Evolutionary conservation across 805 yeast species (phyloP), one percentile per base, ranked within the genome.

Genomic region (Babjeviella inositovora): DNA sequence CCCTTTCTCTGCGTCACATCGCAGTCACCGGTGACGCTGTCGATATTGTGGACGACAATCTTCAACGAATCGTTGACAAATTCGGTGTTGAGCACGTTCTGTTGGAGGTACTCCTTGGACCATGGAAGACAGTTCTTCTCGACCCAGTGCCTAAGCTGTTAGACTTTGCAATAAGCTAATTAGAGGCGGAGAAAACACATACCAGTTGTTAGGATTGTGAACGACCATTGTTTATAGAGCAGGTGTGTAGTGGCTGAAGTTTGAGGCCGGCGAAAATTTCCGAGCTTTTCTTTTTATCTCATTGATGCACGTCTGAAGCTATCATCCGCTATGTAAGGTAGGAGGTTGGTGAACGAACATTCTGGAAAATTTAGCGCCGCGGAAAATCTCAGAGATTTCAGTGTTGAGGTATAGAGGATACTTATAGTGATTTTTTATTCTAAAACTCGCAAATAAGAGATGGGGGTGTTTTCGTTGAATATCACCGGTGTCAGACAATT

Each of bases 1-100:
- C 87, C 87, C 46, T 79, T 79, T 52, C 92, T 64, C 45, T 79
- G 87, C 12, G 81, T 71, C 8, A 79, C 85, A 37, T 77, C 79
- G 35, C 90, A 75, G 43, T 79, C 90, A 12, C 92, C 92, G 5
- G 53, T 39, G 10, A 55, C 43, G 5, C 62, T 42, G 13, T 44
- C 50, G 4, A 73, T 49, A 3, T 55, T 37, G 11, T 47, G 47
- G 20, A 71, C 36, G 6, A 44, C 31, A 15, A 50, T 42, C n/a
- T 23, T 31, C 15, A 30, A 34, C 6, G 30, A 24, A 14, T 38
- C 31, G 20, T 36, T 32, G 4, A 36, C 35, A 6, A 25, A 25
- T n/a, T 23, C 13, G n/a, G 49, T 43, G 28, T 44, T 32, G 13
- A 39, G 32, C 14, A 69, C 44, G 13, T 54, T 43, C 13, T 47